phyloP scores from a whole-genome alignment of 2,329 filamentous ascomycete genomes.

The Tolypocladium album region DNA sequence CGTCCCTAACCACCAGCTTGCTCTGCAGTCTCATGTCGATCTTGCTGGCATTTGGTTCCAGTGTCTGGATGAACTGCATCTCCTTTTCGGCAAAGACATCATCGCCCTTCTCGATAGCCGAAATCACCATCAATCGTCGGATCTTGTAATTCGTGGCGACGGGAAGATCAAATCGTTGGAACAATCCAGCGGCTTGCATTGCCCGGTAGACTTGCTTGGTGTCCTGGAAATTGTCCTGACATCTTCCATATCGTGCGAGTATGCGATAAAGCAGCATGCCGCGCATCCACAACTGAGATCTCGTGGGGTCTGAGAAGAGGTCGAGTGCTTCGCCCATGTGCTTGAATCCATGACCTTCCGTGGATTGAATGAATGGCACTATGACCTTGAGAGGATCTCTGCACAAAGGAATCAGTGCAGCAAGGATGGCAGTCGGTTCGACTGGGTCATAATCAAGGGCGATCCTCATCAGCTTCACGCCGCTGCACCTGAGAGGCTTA shows the following conservation, averaged over 20 bases:
- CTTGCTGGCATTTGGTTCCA: constrained; percentile 8
- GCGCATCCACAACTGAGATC: constrained; percentile 4
- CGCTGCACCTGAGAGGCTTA: constrained; percentile 7
- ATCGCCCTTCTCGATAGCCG: constrained; percentile 16
- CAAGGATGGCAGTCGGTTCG: constrained; percentile 9
- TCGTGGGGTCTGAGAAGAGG: constrained; percentile 4
- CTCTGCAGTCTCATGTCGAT: constrained; percentile 17
- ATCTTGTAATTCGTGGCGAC: constrained; percentile 14
- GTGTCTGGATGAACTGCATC: constrained; percentile 9
- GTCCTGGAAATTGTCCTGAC: constrained; percentile 2
- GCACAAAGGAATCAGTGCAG: constrained; percentile 10
- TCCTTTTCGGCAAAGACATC: constrained; percentile 14
- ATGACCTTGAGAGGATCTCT: constrained; percentile 10
- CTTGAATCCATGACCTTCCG: constrained; percentile 3
- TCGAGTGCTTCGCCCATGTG: constrained; percentile 4
- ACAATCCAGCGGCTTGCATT: constrained; percentile 18
- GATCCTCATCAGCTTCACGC: constrained; percentile 13
- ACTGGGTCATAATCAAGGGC: constrained; percentile 7
- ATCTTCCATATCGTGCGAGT: constrained; percentile 3
- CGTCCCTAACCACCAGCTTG: constrained; percentile 15
- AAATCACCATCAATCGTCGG: constrained; percentile 14
- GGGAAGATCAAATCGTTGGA: constrained; percentile 7
- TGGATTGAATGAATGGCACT: constrained; percentile 1
- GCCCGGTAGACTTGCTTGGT: constrained; percentile 15
- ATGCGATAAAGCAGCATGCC: constrained; percentile 7